Base-by-base conservation (phyloP, 169 alveolate species). In the Plasmodium fragile region DNA sequence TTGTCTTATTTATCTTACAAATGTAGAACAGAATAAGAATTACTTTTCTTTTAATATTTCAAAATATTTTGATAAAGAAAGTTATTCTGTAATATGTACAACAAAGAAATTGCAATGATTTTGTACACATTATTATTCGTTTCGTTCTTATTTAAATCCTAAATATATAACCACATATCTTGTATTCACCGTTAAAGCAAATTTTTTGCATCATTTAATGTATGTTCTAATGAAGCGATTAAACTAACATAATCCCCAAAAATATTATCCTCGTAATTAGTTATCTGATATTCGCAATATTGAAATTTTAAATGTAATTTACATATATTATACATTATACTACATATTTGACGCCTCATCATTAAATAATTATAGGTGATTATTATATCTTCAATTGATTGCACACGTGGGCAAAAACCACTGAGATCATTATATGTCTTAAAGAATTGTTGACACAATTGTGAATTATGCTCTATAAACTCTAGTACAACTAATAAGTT, bases 351-450 rank as follows among this genome's bases (percentile, higher is more conserved):
- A 78, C 25, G 72, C 32, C 39, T n/a, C 4, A 78, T 11, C 30
- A 13, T 39, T 39, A 43, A 22, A 78, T 36, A 36, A 43, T 78
- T 78, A 36, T n/a, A 43, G n/a, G 43, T 36, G 8, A 36, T 16
- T 78, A 13, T 0, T 39, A 78, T 78, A n/a, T 78, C 83, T 7
- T 78, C 83, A 78, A 0, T 13, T 4, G 82, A 52, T 25, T 83
- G 13, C 39, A 70, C 18, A 22, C 82, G 92, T 22, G 92, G 82
- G 34, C 41, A 83, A 70, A 36, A 69, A 36, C 11, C n/a, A 5
- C 52, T 30, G 7, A 70, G 0, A 30, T 45, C 2, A 18, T n/a
- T 1, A 70, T 41, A 82, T 25, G 1, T 52, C 6, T 34, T 6
- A 83, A 16, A 28, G 34, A 70, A 25, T 8, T 30, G n/a, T 3